Conservation (phyloP, 139 green algal genomes). For the Chlamydomonas sp. region DNA sequence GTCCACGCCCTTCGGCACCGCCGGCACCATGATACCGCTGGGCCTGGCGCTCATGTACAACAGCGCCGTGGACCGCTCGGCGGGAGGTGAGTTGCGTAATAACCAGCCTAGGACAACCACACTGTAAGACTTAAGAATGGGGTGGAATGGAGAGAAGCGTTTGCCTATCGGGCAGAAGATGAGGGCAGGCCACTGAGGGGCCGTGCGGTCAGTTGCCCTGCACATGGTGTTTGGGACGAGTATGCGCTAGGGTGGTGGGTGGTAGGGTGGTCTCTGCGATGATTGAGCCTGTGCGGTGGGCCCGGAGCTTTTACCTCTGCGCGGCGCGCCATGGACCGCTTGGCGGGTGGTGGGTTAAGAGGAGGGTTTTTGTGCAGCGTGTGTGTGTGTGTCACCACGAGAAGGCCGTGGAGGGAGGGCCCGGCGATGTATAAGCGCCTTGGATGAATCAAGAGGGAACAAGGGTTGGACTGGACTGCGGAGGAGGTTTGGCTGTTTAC, state of each 20-base stretch:
- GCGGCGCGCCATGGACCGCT: no score
- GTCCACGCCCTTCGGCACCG: conserved; percentile 48
- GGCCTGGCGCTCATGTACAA: conserved; percentile 33
- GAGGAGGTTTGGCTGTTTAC: background rate
- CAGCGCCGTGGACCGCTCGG: conserved; percentile 9
- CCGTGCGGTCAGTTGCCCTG: background rate
- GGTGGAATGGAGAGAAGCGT: background rate
- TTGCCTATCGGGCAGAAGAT: background rate
- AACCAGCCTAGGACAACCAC: background rate
- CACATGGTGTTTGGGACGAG: background rate
- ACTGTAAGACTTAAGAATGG: background rate
- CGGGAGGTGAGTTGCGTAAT: conserved; percentile 8
- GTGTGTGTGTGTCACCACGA: no score
- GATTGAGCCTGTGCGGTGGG: no score
- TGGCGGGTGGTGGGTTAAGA: no score
- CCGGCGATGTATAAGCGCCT: background rate
- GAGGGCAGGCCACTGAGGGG: background rate
- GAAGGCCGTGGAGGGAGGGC: no score
- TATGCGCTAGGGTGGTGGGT: background rate
- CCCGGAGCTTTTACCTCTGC: no score
- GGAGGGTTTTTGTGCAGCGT: no score
- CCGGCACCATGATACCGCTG: conserved; percentile 48
- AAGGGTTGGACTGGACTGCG: background rate
- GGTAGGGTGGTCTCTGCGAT: background rate
- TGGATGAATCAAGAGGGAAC: background rate